A percentile compares a stretch with the other conserved stretches of the same genome.
phyloP scores from a whole-genome alignment of 2,329 filamentous ascomycete genomes.

The Apiospora koreana region DNA sequence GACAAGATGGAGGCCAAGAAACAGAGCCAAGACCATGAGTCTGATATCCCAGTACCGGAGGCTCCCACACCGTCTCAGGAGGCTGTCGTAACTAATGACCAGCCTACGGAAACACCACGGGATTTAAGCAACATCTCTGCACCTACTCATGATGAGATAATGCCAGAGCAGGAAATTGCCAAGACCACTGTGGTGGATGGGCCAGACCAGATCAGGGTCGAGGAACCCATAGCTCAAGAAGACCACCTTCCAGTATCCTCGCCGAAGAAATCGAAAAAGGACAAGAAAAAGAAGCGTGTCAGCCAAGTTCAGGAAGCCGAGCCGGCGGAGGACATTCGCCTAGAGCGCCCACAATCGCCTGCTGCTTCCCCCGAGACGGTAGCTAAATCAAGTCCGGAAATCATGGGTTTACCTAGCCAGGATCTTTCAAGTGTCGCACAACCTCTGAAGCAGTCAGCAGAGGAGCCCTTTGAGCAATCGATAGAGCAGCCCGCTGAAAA shows the following conservation, averaged over 20 bases:
- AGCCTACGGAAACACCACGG: background rate
- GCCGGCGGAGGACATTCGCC: background rate
- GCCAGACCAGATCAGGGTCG: background rate
- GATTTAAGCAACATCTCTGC: background rate
- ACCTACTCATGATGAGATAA: background rate
- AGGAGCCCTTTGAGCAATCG: no score
- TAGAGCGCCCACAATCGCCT: constrained; percentile 10
- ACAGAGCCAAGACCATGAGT: background rate
- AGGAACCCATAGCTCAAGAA: constrained; percentile 23
- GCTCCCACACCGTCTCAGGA: background rate
- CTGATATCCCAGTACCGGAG: background rate
- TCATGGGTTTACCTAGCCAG: background rate
- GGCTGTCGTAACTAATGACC: background rate
- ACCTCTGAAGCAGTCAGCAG: background rate
- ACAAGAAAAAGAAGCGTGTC: constrained; percentile 35
- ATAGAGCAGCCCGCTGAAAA: background rate
- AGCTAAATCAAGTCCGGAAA: background rate
- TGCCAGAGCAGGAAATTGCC: background rate
- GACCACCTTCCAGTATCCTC: constrained; percentile 16
- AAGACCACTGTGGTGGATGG: background rate
- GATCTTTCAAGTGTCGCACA: background rate
- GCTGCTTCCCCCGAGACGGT: background rate
- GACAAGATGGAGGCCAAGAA: constrained; percentile 8
- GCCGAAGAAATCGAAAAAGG: constrained; percentile 34
- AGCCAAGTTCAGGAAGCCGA: background rate